Conservation (phyloP, 225 moss, liverwort and hornwort genomes). For the Takakia lepidozioides region DNA sequence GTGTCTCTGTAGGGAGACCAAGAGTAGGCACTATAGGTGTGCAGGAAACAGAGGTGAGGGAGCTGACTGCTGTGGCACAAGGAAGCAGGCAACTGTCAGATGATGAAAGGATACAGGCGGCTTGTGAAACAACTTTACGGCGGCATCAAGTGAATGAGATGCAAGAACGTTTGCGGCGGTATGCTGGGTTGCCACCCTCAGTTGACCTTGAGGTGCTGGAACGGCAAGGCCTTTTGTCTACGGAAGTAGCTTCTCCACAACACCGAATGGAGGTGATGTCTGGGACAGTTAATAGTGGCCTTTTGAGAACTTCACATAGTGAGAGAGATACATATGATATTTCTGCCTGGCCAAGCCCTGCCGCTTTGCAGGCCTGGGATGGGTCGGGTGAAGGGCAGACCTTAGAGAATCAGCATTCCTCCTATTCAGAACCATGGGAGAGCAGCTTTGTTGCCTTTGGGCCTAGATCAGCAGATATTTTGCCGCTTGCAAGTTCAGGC, state of each 20-base stretch:
- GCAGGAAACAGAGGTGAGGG: slow-evolving; percentile 28
- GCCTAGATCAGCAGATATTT: no score
- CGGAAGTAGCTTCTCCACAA: slow-evolving; percentile 47
- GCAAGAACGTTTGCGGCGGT: slow-evolving; percentile 74
- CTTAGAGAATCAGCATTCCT: no score
- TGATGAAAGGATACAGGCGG: slow-evolving; percentile 51
- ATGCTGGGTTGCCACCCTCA: slow-evolving; percentile 63
- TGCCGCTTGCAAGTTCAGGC: slow-evolving; percentile 41
- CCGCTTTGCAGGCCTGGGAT: slow-evolving; percentile 60
- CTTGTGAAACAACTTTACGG: slow-evolving; percentile 52
- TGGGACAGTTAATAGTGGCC: slow-evolving; percentile 32
- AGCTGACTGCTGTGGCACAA: slow-evolving; percentile 10
- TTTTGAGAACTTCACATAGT: slow-evolving; percentile 14
- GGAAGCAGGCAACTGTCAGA: slow-evolving; percentile 28
- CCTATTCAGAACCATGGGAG: no score
- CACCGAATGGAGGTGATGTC: slow-evolving; percentile 51
- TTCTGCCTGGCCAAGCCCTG: slow-evolving; percentile 28
- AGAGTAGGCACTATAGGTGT: slow-evolving; percentile 15
- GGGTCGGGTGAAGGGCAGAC: slow-evolving; percentile 50
- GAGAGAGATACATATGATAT: no score
- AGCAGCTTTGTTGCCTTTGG: no score
- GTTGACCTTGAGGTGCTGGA: slow-evolving; percentile 65
- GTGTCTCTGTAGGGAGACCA: slow-evolving; percentile 6
- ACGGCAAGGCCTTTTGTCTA: slow-evolving; percentile 48
- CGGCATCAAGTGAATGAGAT: slow-evolving; percentile 74